Evolutionary conservation across 768 basidiomycete genomes (phyloP).

Genomic region (Amanita jacksonii): DNA sequence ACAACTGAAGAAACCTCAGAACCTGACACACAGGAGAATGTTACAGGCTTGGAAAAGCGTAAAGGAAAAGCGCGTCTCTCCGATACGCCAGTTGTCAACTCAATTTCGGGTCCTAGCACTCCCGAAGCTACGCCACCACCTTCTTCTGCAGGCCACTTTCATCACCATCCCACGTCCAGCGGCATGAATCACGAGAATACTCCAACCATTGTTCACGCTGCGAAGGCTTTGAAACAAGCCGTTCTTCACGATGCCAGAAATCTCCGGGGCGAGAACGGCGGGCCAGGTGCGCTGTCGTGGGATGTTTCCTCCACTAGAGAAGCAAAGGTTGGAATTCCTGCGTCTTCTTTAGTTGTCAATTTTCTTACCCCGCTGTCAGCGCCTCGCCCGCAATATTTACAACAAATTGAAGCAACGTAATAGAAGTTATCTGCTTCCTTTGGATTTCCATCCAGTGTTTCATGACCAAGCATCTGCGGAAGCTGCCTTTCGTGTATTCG

Average conservation of each 20-base stretch:
- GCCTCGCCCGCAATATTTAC: constrained; percentile 60
- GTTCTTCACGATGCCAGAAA: constrained; percentile 72
- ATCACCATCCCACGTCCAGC: constrained; percentile 11
- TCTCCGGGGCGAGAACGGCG: constrained; percentile 40
- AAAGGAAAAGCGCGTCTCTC: constrained; percentile 13
- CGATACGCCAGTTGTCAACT: neutral
- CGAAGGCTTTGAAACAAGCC: constrained; percentile 56
- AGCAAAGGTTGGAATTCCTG: constrained; percentile 42
- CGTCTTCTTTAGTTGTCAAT: neutral
- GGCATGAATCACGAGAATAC: constrained; percentile 17
- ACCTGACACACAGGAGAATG: constrained; percentile 13
- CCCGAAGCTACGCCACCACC: neutral
- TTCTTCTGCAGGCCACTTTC: neutral
- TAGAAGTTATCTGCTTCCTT: constrained; percentile 53
- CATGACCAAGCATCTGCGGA: constrained; percentile 43
- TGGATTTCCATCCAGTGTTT: constrained; percentile 67
- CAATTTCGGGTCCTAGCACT: neutral
- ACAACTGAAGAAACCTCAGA: constrained; percentile 11
- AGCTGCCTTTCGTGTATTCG: constrained; percentile 66
- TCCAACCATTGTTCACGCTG: constrained; percentile 39
- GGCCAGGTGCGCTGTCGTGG: constrained; percentile 35
- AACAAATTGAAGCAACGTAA: constrained; percentile 44
- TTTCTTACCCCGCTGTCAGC: constrained; percentile 27
- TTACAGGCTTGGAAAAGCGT: constrained; percentile 5
- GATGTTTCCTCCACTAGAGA: constrained; percentile 49